A percentile compares a stretch with the other conserved stretches of the same genome.
Conservation (phyloP, 495 filamentous ascomycete species). For the Aspergillus mulundensis region DNA sequence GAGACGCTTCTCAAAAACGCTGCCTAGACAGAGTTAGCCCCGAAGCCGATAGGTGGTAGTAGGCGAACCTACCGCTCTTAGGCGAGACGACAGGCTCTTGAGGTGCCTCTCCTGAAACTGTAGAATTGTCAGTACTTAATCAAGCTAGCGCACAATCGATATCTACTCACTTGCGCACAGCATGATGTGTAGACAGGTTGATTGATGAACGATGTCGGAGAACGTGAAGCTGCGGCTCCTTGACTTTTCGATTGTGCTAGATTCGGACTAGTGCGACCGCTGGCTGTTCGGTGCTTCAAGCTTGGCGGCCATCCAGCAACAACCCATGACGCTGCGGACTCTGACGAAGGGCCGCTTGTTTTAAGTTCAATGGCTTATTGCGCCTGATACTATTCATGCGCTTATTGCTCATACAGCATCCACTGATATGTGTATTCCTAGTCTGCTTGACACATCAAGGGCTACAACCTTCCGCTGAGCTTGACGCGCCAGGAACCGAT, state of each 20-base stretch:
- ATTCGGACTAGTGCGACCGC: constrained; percentile 35
- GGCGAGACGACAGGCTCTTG: constrained; percentile 90
- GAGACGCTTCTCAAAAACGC: constrained; percentile 89
- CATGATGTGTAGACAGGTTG: constrained; percentile 43
- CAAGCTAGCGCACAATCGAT: neutral
- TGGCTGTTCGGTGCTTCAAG: constrained; percentile 19
- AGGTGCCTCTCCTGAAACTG: constrained; percentile 96
- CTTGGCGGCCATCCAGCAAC: constrained; percentile 13
- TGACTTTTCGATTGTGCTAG: constrained; percentile 40
- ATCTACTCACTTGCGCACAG: constrained; percentile 68
- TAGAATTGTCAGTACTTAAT: constrained; percentile 22
- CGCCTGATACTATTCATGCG: neutral
- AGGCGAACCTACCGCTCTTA: constrained; percentile 71
- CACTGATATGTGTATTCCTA: neutral
- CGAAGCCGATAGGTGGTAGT: constrained; percentile 16
- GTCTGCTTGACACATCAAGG: neutral
- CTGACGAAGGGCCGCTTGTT: neutral
- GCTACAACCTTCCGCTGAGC: neutral
- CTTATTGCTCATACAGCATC: neutral
- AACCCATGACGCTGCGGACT: neutral
- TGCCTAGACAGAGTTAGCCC: constrained; percentile 51
- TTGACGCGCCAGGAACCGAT: neutral
- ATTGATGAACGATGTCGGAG: constrained; percentile 26
- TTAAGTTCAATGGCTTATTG: neutral
- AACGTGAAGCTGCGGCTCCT: constrained; percentile 36